Percentiles rank a stretch among this genome's conserved stretches.
Conservation (phyloP, 75 land plant genomes). For the Azolla pinnata region DNA sequence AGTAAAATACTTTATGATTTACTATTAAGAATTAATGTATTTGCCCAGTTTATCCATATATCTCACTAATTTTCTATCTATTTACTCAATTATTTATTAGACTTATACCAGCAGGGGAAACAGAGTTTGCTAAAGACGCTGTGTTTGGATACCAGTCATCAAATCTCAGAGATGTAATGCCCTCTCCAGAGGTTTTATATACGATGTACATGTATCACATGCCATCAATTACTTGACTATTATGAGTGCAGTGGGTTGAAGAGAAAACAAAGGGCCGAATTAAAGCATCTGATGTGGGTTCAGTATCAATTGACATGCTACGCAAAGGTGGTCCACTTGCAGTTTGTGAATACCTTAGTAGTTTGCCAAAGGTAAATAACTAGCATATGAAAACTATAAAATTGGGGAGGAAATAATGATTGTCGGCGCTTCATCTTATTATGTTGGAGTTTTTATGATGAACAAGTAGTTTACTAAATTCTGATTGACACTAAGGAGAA, state of each 20-base stretch:
- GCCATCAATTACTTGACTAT: not conserved
- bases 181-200: too few relatives aligned
- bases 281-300: slow-evolving; percentile 45
- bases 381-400: not conserved
- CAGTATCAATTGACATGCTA: slow-evolving; percentile 68
- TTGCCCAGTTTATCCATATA: not conserved
- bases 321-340: slow-evolving; percentile 80
- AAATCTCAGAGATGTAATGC: slow-evolving; percentile 69
- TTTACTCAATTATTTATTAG: slow-evolving; percentile 21
- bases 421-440: too few relatives aligned
- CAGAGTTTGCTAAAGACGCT: slow-evolving; percentile 95
- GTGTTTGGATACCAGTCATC: slow-evolving; percentile 92
- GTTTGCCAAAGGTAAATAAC: slow-evolving; percentile 46
- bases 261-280: slow-evolving; percentile 86
- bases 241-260: slow-evolving; percentile 74
- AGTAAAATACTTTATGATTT: slow-evolving; percentile 28
- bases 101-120: slow-evolving; percentile 90
- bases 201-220: not conserved
- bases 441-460: too few relatives aligned
- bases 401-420: too few relatives aligned
- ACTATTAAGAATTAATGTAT: not conserved
- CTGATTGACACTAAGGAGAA: too few relatives aligned
- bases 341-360: slow-evolving; percentile 73
- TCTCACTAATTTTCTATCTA: not conserved
- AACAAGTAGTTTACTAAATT: too few relatives aligned